A percentile compares a stretch with the other conserved stretches of the same genome.
These are phyloP conservation scores for Tarenaya hassleriana DNA, from an alignment of 345 rosid genomes.

Conservation along the genomic window DNA sequence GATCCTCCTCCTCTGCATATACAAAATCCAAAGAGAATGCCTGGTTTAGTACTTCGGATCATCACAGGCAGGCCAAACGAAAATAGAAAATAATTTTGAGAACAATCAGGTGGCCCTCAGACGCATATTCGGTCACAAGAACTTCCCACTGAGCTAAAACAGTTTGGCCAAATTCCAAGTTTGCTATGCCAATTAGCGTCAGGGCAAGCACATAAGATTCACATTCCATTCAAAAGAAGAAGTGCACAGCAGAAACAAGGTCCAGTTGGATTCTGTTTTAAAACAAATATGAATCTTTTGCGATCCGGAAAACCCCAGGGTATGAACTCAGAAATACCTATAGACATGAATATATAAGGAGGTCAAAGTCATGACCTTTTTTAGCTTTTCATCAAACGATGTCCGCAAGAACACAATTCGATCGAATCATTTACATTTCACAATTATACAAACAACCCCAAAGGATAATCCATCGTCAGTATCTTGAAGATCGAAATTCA, in stretches of 20 bases:
- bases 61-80: background rate
- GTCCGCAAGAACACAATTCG: constrained; percentile 7
- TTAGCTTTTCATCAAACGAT: no score
- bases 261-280: no score
- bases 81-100: background rate
- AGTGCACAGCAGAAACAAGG: no score
- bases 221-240: no score
- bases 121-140: background rate
- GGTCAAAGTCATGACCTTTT: no score
- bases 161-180: no score
- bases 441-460: constrained; percentile 9
- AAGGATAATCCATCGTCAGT: background rate
- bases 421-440: background rate
- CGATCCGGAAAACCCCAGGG: background rate
- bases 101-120: background rate
- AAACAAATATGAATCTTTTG: no score
- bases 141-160: background rate
- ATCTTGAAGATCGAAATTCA: background rate
- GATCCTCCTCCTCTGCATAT: constrained; percentile 67
- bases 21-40: constrained; percentile 6
- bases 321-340: background rate
- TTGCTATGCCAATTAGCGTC: no score
- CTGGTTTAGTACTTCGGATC: constrained; percentile 9
- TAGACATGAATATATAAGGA: background rate
- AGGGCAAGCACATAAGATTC: no score